Evolutionary conservation across 176 grass and related monocot genomes (phyloP), one percentile per base, ranked within the genome.

Genomic region (Carex littledalei): DNA sequence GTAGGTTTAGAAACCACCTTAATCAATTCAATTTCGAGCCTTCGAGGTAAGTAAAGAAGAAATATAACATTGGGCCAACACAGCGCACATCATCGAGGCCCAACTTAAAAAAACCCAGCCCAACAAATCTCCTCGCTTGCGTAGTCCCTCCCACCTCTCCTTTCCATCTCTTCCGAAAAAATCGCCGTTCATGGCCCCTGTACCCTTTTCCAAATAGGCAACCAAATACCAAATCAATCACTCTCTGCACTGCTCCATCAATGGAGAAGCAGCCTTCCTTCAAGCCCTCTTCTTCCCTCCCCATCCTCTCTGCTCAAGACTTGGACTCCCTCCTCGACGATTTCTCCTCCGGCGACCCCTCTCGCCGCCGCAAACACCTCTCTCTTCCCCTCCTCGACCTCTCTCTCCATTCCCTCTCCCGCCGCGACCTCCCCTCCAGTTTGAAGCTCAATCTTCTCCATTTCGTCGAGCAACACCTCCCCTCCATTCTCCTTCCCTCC

Each of bases 331-430:
- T 98, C 67, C 61, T 97, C 20, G 90, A 94, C 3, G 94, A 97
- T 82, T 97, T 94, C 90, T 22, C 92, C 2, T 90, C 85, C 37
- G 75, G 80, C 18, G 55, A 68, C 0, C 37, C 84, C 13, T 70
- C 82, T 41, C 92, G 88, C 78, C 89, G 89, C 75, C 26, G 71
- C 50, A 87, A 86, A 10, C 88, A 93, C 92, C 88, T 93, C 73
- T 81, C 82, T 18, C 88, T 98, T 47, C 95, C 95, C 15, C 88
- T 98, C 37, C 67, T 94, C 6, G 95, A 98, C 84, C 87, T 98
- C 60, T 85, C 86, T 16, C 67, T 98, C 68, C 59, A 90, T n/a
- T 88, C 95, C 14, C 84, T 98, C 50, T 86, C 87, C 82, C 95
- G 95, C 86, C 95, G 95, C 74, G 92, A 98, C 87, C 87, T 94